These are phyloP conservation scores for Salix dunnii DNA, from an alignment of 345 rosid species.

Conservation along the genomic window DNA sequence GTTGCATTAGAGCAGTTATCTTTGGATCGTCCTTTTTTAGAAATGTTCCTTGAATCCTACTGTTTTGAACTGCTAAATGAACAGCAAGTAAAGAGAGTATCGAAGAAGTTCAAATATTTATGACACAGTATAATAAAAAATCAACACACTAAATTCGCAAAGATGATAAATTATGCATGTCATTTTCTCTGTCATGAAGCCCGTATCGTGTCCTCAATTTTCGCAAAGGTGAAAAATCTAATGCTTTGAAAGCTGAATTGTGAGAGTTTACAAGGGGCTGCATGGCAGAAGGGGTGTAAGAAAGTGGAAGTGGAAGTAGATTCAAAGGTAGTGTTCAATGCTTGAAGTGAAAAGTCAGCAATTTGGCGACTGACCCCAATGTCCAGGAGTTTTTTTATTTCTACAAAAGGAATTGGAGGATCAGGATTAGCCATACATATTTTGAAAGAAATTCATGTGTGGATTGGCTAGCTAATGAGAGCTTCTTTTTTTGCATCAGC, in stretches of 20 bases:
- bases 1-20: conserved; percentile 75
- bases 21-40: conserved; percentile 80
- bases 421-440: not conserved
- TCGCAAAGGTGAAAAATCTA: not conserved
- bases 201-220: conserved; percentile 14
- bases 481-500: not conserved
- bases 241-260: not conserved
- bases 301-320: not conserved
- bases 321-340: not conserved
- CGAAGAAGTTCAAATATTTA: not conserved
- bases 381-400: not conserved
- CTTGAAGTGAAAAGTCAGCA: not conserved
- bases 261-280: not conserved
- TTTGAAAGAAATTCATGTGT: not conserved
- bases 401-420: not conserved
- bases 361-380: not conserved
- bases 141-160: conserved; percentile 7
- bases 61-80: conserved; percentile 42
- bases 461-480: not conserved
- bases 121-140: not conserved
- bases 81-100: conserved; percentile 13
- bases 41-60: conserved; percentile 49
- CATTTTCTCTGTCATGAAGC: conserved; percentile 1
- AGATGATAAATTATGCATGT: not conserved
- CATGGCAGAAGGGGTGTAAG: not conserved